Evolutionary conservation across 768 basidiomycete genomes (phyloP).

Genomic region (Rhizopogon sp.): DNA sequence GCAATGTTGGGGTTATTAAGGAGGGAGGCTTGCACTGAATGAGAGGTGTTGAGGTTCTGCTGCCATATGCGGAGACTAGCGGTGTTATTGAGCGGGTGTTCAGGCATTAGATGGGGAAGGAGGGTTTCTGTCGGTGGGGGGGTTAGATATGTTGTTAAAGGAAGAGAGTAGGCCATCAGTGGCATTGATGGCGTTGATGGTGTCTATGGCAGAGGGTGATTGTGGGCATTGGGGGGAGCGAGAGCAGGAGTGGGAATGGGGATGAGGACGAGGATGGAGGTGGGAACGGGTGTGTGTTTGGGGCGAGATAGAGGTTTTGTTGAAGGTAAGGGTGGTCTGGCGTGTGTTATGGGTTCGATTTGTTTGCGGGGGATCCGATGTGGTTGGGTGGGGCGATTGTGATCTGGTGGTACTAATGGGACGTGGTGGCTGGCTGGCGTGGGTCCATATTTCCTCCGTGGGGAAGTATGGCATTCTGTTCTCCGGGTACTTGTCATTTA

Average conservation of each 20-base stretch:
- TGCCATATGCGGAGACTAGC: constrained; percentile 16
- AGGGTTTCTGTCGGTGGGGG: no score
- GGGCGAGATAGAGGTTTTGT: background rate
- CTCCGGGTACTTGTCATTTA: background rate
- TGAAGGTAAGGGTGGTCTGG: no score
- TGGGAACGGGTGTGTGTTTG: no score
- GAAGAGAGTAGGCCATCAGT: no score
- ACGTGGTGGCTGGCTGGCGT: background rate
- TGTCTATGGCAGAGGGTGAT: no score
- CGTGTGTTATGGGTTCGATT: no score
- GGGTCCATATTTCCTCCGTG: constrained; percentile 8
- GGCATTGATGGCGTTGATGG: no score
- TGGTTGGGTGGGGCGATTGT: background rate
- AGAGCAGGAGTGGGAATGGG: no score
- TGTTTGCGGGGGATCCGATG: constrained; percentile 13
- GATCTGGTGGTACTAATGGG: background rate
- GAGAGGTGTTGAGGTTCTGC: constrained; percentile 24
- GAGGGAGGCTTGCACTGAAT: constrained; percentile 9
- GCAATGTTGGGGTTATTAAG: background rate
- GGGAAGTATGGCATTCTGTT: constrained; percentile 11
- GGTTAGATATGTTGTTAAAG: no score
- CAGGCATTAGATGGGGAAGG: background rate
- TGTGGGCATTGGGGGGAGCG: no score
- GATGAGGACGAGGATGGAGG: no score
- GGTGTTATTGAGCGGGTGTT: no score